Percentiles rank a stretch among this genome's conserved stretches.
Evolutionary conservation across 352 stramenopile genomes (phyloP).

Genomic region (Globisporangium barbulae): DNA sequence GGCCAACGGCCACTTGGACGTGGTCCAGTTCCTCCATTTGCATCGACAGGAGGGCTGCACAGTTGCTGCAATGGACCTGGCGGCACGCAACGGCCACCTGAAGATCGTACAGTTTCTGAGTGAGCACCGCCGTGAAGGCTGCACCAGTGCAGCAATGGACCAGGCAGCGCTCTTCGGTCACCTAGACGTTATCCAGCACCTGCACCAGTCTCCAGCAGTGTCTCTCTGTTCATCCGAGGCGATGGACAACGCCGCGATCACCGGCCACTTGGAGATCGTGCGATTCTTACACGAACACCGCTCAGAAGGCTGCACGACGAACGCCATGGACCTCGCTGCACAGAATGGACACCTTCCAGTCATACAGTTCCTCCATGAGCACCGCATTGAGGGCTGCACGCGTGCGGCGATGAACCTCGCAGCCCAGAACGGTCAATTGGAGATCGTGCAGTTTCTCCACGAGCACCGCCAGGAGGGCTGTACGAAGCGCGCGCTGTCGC

Average conservation of each 20-base stretch:
- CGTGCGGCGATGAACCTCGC: constrained; percentile 9
- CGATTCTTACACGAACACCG: constrained; percentile 10
- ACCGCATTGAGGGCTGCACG: constrained; percentile 13
- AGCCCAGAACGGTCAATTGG: constrained; percentile 4
- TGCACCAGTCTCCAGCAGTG: constrained; percentile 2
- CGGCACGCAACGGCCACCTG: constrained; percentile 2
- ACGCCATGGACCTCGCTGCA: constrained; percentile 5
- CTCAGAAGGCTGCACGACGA: constrained; percentile 9
- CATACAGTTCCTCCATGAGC: constrained; percentile 11
- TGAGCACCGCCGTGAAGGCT: background rate
- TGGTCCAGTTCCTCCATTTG: constrained; percentile 6
- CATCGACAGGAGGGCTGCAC: background rate
- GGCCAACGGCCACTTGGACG: background rate
- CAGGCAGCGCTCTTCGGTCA: background rate
- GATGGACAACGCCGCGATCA: constrained; percentile 12
- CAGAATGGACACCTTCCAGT: constrained; percentile 7
- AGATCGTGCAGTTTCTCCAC: constrained; percentile 13
- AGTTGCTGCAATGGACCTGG: background rate
- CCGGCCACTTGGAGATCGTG: constrained; percentile 12
- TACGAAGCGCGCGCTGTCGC: constrained; percentile 6
- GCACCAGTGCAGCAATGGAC: constrained; percentile 1
- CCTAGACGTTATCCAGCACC: background rate
- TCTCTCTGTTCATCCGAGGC: background rate
- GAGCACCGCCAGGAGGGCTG: constrained; percentile 9
- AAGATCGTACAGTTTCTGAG: background rate